Evolutionary conservation across 2,329 filamentous ascomycete species (phyloP).

Genomic region (Cladosporium colombiae): DNA sequence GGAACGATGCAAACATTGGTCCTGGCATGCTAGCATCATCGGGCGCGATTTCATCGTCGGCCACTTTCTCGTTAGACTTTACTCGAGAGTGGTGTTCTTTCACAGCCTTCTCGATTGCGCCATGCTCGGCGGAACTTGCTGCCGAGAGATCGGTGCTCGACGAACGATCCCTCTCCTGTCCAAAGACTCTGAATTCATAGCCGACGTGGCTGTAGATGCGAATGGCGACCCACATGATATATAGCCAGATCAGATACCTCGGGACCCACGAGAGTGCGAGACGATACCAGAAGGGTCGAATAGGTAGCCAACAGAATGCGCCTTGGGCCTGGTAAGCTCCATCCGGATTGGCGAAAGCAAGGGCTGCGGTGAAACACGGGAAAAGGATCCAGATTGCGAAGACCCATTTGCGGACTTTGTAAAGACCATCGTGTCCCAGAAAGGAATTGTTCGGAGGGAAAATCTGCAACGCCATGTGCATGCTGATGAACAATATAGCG

Average conservation of each 20-base stretch:
- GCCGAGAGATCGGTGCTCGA: conserved; percentile 16
- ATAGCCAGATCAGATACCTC: conserved; percentile 66
- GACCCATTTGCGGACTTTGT: conserved; percentile 64
- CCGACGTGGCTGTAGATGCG: conserved; percentile 71
- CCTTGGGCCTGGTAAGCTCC: conserved; percentile 63
- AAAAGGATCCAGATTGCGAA: conserved; percentile 59
- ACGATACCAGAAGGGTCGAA: conserved; percentile 67
- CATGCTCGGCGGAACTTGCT: conserved; percentile 2
- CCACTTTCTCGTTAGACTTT: neutral
- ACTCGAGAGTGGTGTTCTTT: conserved; percentile 5
- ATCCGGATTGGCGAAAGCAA: conserved; percentile 62
- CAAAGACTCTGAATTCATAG: conserved; percentile 44
- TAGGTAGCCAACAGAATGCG: conserved; percentile 69
- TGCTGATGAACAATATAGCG: conserved; percentile 69
- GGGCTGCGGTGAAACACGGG: conserved; percentile 60
- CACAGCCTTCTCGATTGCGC: conserved; percentile 8
- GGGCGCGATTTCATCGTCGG: conserved; percentile 28
- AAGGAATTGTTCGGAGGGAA: conserved; percentile 54
- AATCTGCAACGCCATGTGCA: conserved; percentile 73
- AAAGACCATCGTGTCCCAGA: conserved; percentile 63
- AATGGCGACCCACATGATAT: conserved; percentile 65
- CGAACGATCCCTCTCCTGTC: conserved; percentile 30
- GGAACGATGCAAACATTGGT: neutral
- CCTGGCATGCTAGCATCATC: conserved; percentile 24
- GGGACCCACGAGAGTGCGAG: conserved; percentile 72